A percentile compares a stretch with the other conserved stretches of the same genome.
Conservation (phyloP, 177 flowering plant species). For the Tripterygium wilfordii region DNA sequence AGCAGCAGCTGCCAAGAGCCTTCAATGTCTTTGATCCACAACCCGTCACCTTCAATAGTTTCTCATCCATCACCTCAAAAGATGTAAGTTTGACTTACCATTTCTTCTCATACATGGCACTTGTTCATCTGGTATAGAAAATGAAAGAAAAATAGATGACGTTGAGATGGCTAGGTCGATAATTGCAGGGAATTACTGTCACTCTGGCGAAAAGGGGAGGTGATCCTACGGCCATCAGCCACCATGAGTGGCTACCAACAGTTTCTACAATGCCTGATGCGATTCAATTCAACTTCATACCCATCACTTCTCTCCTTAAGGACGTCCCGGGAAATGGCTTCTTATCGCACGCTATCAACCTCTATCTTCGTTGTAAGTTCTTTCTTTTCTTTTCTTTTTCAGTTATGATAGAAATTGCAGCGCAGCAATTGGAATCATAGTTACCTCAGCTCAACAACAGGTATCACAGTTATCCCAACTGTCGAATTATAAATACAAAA, state of each 20-base stretch:
- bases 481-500: too few species aligned
- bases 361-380: constrained; percentile 78
- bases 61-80: constrained; percentile 40
- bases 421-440: too few species aligned
- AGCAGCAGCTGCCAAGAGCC: constrained; percentile 49
- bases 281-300: constrained; percentile 60
- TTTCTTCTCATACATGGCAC: too few species aligned
- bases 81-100: constrained; percentile 53
- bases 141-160: neutral
- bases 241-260: constrained; percentile 81
- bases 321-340: constrained; percentile 72
- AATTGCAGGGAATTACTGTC: constrained; percentile 67
- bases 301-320: constrained; percentile 79
- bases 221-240: constrained; percentile 32
- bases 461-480: too few species aligned
- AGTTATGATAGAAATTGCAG: too few species aligned
- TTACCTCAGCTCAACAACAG: too few species aligned
- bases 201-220: constrained; percentile 73
- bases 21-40: constrained; percentile 63
- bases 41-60: constrained; percentile 25
- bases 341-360: constrained; percentile 84
- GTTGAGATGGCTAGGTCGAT: neutral
- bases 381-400: too few species aligned
- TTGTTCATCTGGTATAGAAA: neutral
- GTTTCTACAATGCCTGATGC: constrained; percentile 73